phyloP scores from a whole-genome alignment of 495 filamentous ascomycete genomes.

The Penicillium mononematosum region DNA sequence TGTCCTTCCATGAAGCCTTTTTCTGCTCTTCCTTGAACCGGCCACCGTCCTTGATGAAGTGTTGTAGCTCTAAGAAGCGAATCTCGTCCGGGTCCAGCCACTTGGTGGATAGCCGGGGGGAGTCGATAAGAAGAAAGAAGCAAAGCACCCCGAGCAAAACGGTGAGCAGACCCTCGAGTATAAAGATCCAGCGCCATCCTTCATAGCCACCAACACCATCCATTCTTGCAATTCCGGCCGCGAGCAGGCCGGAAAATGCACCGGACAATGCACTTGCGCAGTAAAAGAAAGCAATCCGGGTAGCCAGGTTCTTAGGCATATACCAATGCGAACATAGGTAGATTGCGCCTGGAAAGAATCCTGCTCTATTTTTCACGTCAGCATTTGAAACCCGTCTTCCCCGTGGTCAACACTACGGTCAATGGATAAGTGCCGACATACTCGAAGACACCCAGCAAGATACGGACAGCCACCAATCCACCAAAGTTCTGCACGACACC shows the following conservation, averaged over 20 bases:
- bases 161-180: conserved; percentile 59
- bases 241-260: conserved; percentile 66
- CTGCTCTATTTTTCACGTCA: conserved; percentile 20
- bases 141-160: conserved; percentile 55
- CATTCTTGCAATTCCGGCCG: conserved; percentile 66
- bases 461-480: conserved; percentile 57
- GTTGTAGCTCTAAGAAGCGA: conserved; percentile 27
- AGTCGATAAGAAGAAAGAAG: conserved; percentile 49
- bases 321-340: conserved; percentile 78
- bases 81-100: conserved; percentile 31
- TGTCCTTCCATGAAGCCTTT: conserved; percentile 22
- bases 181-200: conserved; percentile 75
- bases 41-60: conserved; percentile 35
- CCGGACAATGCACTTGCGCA: conserved; percentile 59
- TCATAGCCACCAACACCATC: conserved; percentile 57
- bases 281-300: conserved; percentile 59
- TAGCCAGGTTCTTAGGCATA: conserved; percentile 30
- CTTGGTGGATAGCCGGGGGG: conserved; percentile 18
- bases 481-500: conserved; percentile 54
- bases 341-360: conserved; percentile 68
- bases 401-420: too few relatives aligned
- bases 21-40: conserved; percentile 22
- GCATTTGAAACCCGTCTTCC: neutral
- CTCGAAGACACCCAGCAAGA: conserved; percentile 66
- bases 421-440: conserved; percentile 1